A percentile compares a stretch with the other conserved stretches of the same genome.
Evolutionary conservation across 2,329 filamentous ascomycete species (phyloP).

Genomic region (Hortaea werneckii): DNA sequence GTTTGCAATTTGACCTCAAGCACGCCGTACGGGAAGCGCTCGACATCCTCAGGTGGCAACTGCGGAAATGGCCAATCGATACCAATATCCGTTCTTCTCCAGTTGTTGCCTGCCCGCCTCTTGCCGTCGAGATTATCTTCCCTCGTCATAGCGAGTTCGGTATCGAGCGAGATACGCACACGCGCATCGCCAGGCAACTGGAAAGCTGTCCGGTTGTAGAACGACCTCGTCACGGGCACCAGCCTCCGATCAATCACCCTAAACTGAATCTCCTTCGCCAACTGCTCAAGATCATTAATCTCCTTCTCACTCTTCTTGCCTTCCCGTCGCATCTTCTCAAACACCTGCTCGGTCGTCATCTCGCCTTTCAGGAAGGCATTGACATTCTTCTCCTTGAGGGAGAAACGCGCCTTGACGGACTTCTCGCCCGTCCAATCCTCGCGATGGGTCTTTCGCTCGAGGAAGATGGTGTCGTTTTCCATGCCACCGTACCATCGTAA

Average conservation of each 20-base stretch:
- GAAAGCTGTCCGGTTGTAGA: conserved; percentile 97
- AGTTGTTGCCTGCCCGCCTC: conserved; percentile 71
- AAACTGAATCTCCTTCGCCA: conserved; percentile 89
- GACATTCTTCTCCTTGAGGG: conserved; percentile 93
- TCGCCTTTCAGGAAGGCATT: conserved; percentile 81
- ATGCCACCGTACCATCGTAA: conserved; percentile 96
- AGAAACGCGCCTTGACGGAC: conserved; percentile 93
- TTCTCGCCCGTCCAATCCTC: conserved; percentile 99
- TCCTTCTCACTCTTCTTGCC: conserved; percentile 88
- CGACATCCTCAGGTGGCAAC: conserved; percentile 71
- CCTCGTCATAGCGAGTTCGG: conserved; percentile 85
- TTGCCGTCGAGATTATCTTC: conserved; percentile 89
- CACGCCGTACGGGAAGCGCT: conserved; percentile 89
- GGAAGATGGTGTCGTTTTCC: conserved; percentile 89
- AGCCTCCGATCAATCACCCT: conserved; percentile 80
- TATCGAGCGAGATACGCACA: conserved; percentile 93
- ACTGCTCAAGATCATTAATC: conserved; percentile 79
- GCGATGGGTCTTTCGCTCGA: conserved; percentile 94
- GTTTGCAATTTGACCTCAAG: conserved; percentile 97
- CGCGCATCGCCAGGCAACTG: conserved; percentile 92
- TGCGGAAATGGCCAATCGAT: conserved; percentile 93
- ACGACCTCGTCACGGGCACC: conserved; percentile 81
- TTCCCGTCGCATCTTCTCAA: conserved; percentile 92
- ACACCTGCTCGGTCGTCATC: conserved; percentile 76
- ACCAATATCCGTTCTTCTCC: conserved; percentile 94